phyloP scores from a whole-genome alignment of 1,284 basidiomycete genomes.

The Boletus holoroseus region DNA sequence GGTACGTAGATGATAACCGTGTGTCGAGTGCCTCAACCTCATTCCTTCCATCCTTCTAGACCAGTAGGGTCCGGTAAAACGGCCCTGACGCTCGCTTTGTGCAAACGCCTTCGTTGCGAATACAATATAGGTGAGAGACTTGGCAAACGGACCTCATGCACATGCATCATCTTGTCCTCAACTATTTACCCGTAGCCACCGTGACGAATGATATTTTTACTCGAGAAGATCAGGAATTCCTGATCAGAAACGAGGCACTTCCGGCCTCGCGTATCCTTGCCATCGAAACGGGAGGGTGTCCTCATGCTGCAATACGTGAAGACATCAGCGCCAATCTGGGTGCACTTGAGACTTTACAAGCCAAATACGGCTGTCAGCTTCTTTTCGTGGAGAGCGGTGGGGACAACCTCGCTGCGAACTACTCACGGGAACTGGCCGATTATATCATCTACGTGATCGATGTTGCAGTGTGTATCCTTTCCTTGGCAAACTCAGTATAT shows the following conservation, averaged over 20 bases:
- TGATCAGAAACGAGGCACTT: slow-evolving; percentile 89
- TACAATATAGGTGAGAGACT: slow-evolving; percentile 78
- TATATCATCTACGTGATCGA: slow-evolving; percentile 96
- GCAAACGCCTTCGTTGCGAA: slow-evolving; percentile 72
- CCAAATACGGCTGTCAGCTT: slow-evolving; percentile 78
- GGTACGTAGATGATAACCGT: slow-evolving; percentile 46
- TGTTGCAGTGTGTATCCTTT: slow-evolving; percentile 52
- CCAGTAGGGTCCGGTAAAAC: slow-evolving; percentile 98
- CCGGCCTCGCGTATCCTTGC: slow-evolving; percentile 84
- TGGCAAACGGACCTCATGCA: slow-evolving; percentile 11
- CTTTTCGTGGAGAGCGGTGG: slow-evolving; percentile 94
- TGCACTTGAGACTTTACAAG: slow-evolving; percentile 91
- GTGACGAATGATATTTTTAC: slow-evolving; percentile 98
- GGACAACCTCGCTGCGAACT: slow-evolving; percentile 95
- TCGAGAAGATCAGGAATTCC: slow-evolving; percentile 94
- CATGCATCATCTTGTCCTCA: slow-evolving; percentile 11
- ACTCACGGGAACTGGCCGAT: slow-evolving; percentile 92
- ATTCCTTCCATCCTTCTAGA: slow-evolving; percentile 37
- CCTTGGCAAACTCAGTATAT: slow-evolving; percentile 8
- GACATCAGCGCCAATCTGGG: slow-evolving; percentile 97
- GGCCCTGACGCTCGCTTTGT: slow-evolving; percentile 89
- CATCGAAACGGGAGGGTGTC: slow-evolving; percentile 95
- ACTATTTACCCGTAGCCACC: slow-evolving; percentile 53
- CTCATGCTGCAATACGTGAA: slow-evolving; percentile 93
- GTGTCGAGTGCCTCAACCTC: slow-evolving; percentile 1